Evolutionary conservation across 345 rosid species (phyloP).

Genomic region (Salix purpurea): DNA sequence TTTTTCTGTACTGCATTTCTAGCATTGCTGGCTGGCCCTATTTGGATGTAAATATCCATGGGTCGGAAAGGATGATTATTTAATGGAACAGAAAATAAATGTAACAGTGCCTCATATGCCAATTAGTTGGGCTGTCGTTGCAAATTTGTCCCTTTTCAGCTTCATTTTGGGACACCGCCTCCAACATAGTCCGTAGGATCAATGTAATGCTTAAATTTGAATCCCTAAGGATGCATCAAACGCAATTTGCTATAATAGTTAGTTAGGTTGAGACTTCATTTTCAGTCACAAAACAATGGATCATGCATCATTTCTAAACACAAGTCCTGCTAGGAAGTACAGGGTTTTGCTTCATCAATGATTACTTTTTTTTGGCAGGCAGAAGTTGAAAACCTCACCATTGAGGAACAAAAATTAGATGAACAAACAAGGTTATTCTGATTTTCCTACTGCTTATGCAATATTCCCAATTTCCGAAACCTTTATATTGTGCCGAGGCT

Average conservation of each 20-base stretch:
- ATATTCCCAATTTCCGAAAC: neutral
- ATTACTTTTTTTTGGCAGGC: conserved; percentile 41
- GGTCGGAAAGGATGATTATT: neutral
- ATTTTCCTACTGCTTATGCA: conserved; percentile 12
- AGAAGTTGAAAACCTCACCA: conserved; percentile 66
- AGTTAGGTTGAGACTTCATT: neutral
- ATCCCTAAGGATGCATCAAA: neutral
- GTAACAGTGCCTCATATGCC: neutral
- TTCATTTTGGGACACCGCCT: neutral
- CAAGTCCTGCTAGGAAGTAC: neutral
- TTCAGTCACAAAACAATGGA: neutral
- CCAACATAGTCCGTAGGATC: neutral
- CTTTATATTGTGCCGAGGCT: conserved; percentile 27
- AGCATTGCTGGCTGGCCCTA: neutral
- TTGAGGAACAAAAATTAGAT: conserved; percentile 62
- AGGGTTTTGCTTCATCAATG: conserved; percentile 1
- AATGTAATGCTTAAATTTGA: neutral
- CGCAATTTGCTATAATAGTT: no score
- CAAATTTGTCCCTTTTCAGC: neutral
- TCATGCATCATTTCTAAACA: neutral
- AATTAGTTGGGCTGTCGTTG: neutral
- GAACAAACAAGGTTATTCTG: conserved; percentile 51
- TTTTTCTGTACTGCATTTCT: neutral
- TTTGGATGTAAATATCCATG: neutral
- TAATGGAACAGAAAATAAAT: neutral